Conservation (phyloP, 129 eudicot species). For the Ambrosia trifida region DNA sequence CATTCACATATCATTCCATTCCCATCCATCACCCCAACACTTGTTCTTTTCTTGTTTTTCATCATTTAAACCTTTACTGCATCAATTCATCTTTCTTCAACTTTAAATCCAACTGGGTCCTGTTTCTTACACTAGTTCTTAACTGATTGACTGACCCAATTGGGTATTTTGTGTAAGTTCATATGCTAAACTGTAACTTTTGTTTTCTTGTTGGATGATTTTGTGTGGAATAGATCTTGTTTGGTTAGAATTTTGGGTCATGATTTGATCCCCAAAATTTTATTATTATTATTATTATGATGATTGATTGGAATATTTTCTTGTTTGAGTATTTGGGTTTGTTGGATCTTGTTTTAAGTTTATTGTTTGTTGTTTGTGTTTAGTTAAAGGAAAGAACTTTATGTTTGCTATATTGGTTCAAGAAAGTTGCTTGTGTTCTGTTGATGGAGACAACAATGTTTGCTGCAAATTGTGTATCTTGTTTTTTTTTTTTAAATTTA, state of each 20-base stretch:
- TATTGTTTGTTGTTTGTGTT: neutral
- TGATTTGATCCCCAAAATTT: slow-evolving; percentile 5
- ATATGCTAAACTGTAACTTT: neutral
- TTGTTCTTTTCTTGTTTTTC: neutral
- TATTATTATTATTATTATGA: neutral
- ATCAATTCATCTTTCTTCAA: neutral
- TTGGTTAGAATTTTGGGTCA: slow-evolving; percentile 7
- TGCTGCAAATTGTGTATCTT: neutral
- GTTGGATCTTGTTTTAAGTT: slow-evolving; percentile 7
- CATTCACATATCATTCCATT: slow-evolving; percentile 17
- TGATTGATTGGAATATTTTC: neutral
- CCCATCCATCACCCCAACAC: neutral
- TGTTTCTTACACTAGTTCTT: neutral
- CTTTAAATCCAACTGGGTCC: slow-evolving; percentile 5
- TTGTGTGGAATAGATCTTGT: slow-evolving; percentile 2
- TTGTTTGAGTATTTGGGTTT: slow-evolving; percentile 9
- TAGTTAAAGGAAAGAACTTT: too few relatives aligned
- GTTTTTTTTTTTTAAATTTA: too few relatives aligned
- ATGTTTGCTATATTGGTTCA: neutral
- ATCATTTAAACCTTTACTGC: neutral
- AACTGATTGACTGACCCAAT: slow-evolving; percentile 19
- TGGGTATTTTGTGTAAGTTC: slow-evolving; percentile 17
- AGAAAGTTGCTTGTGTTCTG: neutral
- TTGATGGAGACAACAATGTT: neutral
- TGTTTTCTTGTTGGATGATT: neutral